Evolutionary conservation across 2,329 filamentous ascomycete genomes (phyloP), one percentile per base, ranked within the genome.

Genomic region (Aspergillus uvarum): DNA sequence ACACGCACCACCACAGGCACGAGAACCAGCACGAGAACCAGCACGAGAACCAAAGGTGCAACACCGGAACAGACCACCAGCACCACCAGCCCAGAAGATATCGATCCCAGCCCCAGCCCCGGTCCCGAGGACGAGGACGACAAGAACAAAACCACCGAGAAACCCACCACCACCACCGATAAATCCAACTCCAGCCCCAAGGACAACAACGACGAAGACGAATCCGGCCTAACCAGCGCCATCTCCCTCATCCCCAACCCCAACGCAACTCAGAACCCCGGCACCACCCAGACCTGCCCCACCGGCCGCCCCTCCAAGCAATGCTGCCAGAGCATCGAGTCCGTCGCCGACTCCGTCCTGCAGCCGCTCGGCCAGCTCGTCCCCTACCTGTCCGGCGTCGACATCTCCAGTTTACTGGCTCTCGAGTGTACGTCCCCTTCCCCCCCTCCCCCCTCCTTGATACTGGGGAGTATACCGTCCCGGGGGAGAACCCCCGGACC

Each of bases 251-350:
- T 44, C 4, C 55, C 31, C 42, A 29, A 22, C 42, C 24, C 49
- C 29, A 21, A 12, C 52, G 56, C 48, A 44, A 16, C 14, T 24
- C 57, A 44, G 5, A 44, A 44, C n/a, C 38, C 38, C 6, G 35
- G 47, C 44, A 44, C 35, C 54, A 26, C 21, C 49, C 6, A 35
- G 29, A 59, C 63, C 5, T 74, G 72, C 29, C 71, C 72, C 10
- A 35, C 42, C 1, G 26, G 29, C n/a, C 60, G 64, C 1, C 60
- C 59, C 12, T 64, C 57, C 29, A 72, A 72, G 48, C 62, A 67
- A 51, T 74, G 71, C 65, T 74, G 72, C 38, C 59, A 60, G 48
- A 62, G 64, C 3, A 14, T 74, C 6, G 47, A 66, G 29, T 12
- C 63, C 24, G 32, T 68, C 0, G 53, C 68, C 0, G 57, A 67